Evolutionary conservation across 805 yeast genomes (phyloP), one percentile per base, ranked within the genome.

Genomic region (Pichia ethanolica): DNA sequence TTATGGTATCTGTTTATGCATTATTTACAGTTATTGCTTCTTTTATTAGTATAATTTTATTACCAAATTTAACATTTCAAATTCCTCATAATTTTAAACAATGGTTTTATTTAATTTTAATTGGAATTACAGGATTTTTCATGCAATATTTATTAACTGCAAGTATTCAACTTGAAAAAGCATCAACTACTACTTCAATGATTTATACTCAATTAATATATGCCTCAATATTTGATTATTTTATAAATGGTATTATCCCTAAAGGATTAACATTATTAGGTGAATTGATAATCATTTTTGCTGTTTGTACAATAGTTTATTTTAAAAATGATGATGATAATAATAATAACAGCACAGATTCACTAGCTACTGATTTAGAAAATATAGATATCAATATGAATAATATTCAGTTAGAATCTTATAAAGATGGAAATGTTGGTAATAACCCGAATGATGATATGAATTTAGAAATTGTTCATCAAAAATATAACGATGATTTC

Each of bases 71-170:
- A 49, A 59, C 74, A 2, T 81, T 86, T 62, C 78, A 73, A 50
- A 56, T 77, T 1, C 96, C 96, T 1, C 75, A 72, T 14, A 75
- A 77, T 14, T 32, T 56, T 1, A 70, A 69, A 57, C 91, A 87
- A 63, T 86, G 95, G 93, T 55, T 68, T 2, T 66, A 85, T 20
- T 74, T 89, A 54, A 48, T 68, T 1, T 61, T 74, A 26, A 73
- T 88, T 51, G 96, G 96, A 3, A 53, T 83, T 2, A 74, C 86
- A 46, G 97, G 97, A 0, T 90, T 89, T 65, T 67, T 81, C 52
- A 85, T 84, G 82, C 97, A 90, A 64, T 82, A 81, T 59, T 68
- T 83, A 36, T 66, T 86, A 44, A 86, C 97, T 0, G 80, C 87
- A 7, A 97, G 96, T 0, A 76, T 89, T 44, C 95, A 88, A 63